These are phyloP conservation scores for Yamadazyma membranifaciens DNA, from an alignment of 1,139 yeast genomes.

Conservation along the genomic window DNA sequence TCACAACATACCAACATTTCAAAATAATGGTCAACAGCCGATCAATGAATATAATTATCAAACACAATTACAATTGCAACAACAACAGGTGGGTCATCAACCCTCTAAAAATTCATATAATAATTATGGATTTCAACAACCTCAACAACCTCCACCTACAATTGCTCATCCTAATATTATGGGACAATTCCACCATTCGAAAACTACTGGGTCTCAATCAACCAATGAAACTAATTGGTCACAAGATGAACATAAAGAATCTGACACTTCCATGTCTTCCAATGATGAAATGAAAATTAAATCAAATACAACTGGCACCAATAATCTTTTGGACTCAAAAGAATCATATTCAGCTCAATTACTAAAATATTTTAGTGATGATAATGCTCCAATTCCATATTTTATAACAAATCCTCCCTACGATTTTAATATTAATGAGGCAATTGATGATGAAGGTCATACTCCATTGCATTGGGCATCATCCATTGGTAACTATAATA, in stretches of 20 bases:
- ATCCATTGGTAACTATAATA: conserved; percentile 77
- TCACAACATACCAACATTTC: conserved; percentile 14
- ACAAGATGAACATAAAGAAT: conserved; percentile 45
- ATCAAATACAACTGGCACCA: conserved; percentile 6
- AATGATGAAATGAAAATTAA: conserved; percentile 25
- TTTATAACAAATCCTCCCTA: conserved; percentile 72
- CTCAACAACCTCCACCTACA: conserved; percentile 16
- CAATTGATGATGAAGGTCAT: conserved; percentile 94
- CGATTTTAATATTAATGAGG: conserved; percentile 78
- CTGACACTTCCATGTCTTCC: conserved; percentile 45
- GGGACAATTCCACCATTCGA: conserved; percentile 31
- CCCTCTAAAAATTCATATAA: conserved; percentile 9
- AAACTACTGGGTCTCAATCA: conserved; percentile 39
- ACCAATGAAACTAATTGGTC: conserved; percentile 50
- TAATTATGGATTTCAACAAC: conserved; percentile 15
- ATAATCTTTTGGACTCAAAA: conserved; percentile 3
- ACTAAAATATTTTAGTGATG: conserved; percentile 66
- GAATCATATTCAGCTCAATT: conserved; percentile 55
- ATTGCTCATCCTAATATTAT: conserved; percentile 19
- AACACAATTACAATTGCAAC: conserved; percentile 8
- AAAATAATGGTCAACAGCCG: conserved; percentile 4
- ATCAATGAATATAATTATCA: conserved; percentile 28
- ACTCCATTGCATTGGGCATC: conserved; percentile 98
- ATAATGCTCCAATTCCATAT: conserved; percentile 69
- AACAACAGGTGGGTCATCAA: conserved; percentile 9